Conservation (phyloP, 2,329 filamentous ascomycete genomes). For the Biscogniauxia marginata region DNA sequence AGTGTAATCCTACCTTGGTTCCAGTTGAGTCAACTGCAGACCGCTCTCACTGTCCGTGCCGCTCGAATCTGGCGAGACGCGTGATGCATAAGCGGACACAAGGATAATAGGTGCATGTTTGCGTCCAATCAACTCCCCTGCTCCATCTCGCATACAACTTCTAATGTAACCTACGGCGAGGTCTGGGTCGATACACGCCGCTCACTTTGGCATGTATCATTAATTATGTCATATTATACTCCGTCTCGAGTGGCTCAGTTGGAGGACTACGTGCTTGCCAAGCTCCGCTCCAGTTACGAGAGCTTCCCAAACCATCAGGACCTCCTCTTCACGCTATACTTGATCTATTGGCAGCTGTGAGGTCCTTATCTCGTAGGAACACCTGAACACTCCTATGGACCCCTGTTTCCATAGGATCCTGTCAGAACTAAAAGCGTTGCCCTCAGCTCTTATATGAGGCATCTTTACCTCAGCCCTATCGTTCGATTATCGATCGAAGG, state of each 20-base stretch:
- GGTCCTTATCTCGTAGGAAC: constrained; percentile 7
- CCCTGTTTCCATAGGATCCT: constrained; percentile 14
- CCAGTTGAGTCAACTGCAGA: not conserved
- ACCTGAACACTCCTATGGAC: constrained; percentile 14
- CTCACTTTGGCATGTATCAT: not conserved
- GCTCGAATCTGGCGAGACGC: not conserved
- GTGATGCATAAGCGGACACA: not conserved
- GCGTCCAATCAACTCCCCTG: constrained; percentile 1
- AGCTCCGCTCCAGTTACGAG: not conserved
- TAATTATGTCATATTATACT: not conserved
- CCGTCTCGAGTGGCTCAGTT: not conserved
- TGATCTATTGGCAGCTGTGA: not conserved
- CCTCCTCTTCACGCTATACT: not conserved
- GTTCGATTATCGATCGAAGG: constrained; percentile 6
- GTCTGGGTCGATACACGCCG: not conserved
- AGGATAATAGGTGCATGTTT: not conserved
- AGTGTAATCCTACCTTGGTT: not conserved
- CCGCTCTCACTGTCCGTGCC: not conserved
- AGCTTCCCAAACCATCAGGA: not conserved
- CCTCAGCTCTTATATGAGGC: constrained; percentile 19
- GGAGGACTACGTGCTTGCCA: not conserved
- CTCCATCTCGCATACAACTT: not conserved
- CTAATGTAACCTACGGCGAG: not conserved
- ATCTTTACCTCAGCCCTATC: constrained; percentile 16
- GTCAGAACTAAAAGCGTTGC: constrained; percentile 23